Evolutionary conservation across 805 yeast species (phyloP).

Genomic region (Sporopachydermia lactativora): DNA sequence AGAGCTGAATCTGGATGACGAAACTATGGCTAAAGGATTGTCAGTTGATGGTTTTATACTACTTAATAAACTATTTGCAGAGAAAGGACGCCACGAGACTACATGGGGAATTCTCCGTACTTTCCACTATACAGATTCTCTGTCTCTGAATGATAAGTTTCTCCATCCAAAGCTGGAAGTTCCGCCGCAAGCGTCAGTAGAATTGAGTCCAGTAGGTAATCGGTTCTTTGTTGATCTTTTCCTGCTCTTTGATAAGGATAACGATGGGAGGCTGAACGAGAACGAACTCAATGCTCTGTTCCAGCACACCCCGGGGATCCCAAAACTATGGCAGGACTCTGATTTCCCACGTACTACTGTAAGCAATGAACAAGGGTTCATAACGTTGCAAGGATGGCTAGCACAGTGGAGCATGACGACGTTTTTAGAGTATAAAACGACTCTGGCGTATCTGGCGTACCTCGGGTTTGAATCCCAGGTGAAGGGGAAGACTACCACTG

Average conservation of each 20-base stretch:
- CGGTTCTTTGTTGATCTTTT: conserved; percentile 84
- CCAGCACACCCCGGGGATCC: conserved; percentile 87
- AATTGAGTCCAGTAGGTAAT: conserved; percentile 84
- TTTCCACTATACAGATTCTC: conserved; percentile 83
- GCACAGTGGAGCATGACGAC: conserved; percentile 99
- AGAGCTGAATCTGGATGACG: not conserved
- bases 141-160: conserved; percentile 68
- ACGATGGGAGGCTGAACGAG: conserved; percentile 88
- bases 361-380: conserved; percentile 77
- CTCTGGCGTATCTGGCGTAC: conserved; percentile 79
- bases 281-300: conserved; percentile 56
- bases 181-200: conserved; percentile 66
- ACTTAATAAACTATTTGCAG: conserved; percentile 72
- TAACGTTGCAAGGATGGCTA: conserved; percentile 94
- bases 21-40: conserved; percentile 34
- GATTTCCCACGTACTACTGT: conserved; percentile 83
- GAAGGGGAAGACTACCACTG: conserved; percentile 17
- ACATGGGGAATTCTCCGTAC: conserved; percentile 89
- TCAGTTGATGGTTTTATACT: conserved; percentile 63
- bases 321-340: conserved; percentile 71
- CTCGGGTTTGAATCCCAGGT: conserved; percentile 57
- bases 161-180: conserved; percentile 72
- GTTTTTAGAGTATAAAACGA: conserved; percentile 65
- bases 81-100: conserved; percentile 89
- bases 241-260: conserved; percentile 79